phyloP scores from a whole-genome alignment of 176 grass and related monocot genomes.

The Poa annua region DNA sequence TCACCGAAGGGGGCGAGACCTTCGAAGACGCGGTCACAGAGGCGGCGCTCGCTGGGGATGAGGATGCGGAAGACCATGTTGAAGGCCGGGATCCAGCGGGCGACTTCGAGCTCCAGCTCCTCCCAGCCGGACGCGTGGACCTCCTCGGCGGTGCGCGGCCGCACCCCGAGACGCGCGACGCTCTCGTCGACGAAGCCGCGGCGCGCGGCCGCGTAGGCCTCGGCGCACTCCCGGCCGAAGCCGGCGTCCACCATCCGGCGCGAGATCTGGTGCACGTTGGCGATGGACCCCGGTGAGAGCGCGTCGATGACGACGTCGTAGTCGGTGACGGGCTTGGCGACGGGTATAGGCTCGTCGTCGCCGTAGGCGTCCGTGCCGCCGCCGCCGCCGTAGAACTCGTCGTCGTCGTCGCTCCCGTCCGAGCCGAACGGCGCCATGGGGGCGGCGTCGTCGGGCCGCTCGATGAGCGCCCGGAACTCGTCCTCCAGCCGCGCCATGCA shows the following conservation, averaged over 20 bases:
- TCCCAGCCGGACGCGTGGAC: conserved; percentile 64
- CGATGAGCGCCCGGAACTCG: conserved; percentile 85
- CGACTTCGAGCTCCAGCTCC: conserved; percentile 80
- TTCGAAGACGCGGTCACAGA: conserved; percentile 86
- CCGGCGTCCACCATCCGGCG: conserved; percentile 78
- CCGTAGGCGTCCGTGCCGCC: conserved; percentile 51
- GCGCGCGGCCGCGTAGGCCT: conserved; percentile 71
- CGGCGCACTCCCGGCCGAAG: conserved; percentile 88
- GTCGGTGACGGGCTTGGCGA: conserved; percentile 81
- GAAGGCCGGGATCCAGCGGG: conserved; percentile 83
- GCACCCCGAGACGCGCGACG: conserved; percentile 78
- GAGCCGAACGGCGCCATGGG: conserved; percentile 58
- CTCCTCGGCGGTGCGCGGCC: conserved; percentile 68
- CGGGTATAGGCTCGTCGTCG: conserved; percentile 70
- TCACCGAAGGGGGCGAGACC: conserved; percentile 68
- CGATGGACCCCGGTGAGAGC: conserved; percentile 75
- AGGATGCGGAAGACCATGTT: conserved; percentile 96
- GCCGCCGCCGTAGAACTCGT: conserved; percentile 37
- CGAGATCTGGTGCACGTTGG: conserved; percentile 94
- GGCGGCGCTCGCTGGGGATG: conserved; percentile 88
- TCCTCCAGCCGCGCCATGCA: conserved; percentile 90
- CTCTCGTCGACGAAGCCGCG: conserved; percentile 85
- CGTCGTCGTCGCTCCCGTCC: conserved; percentile 57
- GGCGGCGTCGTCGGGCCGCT: conserved; percentile 78
- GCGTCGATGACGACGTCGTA: conserved; percentile 90